Evolutionary conservation across 192 early-diverging fungal species (phyloP), one percentile per base, ranked within the genome.

Genomic region (Entrophospora sp.): DNA sequence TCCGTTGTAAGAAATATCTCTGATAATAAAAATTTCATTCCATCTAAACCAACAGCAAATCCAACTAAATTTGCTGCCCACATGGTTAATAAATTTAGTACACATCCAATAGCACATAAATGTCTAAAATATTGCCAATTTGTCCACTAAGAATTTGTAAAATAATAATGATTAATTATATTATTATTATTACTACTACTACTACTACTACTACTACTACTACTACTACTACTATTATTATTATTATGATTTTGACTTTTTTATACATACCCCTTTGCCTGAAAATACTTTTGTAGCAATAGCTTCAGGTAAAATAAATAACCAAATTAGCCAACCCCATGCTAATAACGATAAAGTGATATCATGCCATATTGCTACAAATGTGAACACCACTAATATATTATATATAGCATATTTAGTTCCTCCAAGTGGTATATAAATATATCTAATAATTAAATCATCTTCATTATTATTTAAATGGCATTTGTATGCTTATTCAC

Each of bases 311-410:
- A 95, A 48, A 27, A 99, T 84, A 69, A 96, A 85, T 16, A 93
- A 48, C 6, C 82, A 84, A 49, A 95, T 91, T 2, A 97, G 72
- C 92, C 91, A 95, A 13, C 89, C 91, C 93, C 92, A 98, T 30
- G 90, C 89, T 65, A 97, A 66, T 24, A 98, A 68, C 18, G 81
- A 79, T 68, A 94, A 66, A 24, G 86, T 80, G 42, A 97, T 89
- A 65, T 98, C 96, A 75, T 98, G 96, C 96, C 96, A 98, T 13
- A 97, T 59, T 6, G 95, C 96, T 8, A 98, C 96, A 82, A 97
- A 98, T 1, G 94, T 93, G 71, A 98, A 98, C 2, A 92, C 82
- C 1, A 90, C 79, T 73, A 88, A 91, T 28, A 89, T 86, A 69
- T 95, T 95, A 73, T 89, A 81, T 6, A 78, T 46, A 46, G 84